A percentile compares a stretch with the other conserved stretches of the same genome.
phyloP scores from a whole-genome alignment of 1,284 basidiomycete genomes.

The Tylopilus orsonianus region DNA sequence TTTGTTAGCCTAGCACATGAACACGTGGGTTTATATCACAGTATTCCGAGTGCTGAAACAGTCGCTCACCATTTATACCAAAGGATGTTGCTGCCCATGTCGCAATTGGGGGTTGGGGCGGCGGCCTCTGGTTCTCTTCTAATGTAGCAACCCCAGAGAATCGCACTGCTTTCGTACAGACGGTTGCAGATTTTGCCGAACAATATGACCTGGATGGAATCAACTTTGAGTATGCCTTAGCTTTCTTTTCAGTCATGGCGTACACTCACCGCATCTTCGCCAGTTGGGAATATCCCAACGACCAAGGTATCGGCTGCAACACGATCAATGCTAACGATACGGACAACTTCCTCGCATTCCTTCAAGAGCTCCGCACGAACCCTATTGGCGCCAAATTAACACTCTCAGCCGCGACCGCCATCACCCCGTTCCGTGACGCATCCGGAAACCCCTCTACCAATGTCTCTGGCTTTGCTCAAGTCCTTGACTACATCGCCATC shows the following conservation, averaged over 20 bases:
- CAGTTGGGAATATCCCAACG: slow-evolving; percentile 54
- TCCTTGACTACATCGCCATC: slow-evolving; percentile 63
- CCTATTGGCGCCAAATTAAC: slow-evolving; percentile 39
- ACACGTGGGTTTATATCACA: not conserved
- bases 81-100: slow-evolving; percentile 39
- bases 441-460: slow-evolving; percentile 51
- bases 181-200: slow-evolving; percentile 41
- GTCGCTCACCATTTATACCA: not conserved
- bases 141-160: slow-evolving; percentile 56
- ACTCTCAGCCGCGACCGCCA: slow-evolving; percentile 42
- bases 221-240: slow-evolving; percentile 15
- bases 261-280: not conserved
- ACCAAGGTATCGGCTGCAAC: slow-evolving; percentile 44
- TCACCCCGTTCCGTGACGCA: slow-evolving; percentile 54
- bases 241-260: not conserved
- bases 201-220: slow-evolving; percentile 41
- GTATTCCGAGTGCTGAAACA: not conserved
- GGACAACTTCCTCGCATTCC: slow-evolving; percentile 40
- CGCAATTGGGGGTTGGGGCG: slow-evolving; percentile 85
- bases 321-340: slow-evolving; percentile 42
- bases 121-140: slow-evolving; percentile 63
- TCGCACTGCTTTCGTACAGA: not conserved
- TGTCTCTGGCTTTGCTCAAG: slow-evolving; percentile 41
- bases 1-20: not conserved
- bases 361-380: slow-evolving; percentile 39